phyloP scores from a whole-genome alignment of 768 basidiomycete genomes.

The Dioszegia aurantiaca region DNA sequence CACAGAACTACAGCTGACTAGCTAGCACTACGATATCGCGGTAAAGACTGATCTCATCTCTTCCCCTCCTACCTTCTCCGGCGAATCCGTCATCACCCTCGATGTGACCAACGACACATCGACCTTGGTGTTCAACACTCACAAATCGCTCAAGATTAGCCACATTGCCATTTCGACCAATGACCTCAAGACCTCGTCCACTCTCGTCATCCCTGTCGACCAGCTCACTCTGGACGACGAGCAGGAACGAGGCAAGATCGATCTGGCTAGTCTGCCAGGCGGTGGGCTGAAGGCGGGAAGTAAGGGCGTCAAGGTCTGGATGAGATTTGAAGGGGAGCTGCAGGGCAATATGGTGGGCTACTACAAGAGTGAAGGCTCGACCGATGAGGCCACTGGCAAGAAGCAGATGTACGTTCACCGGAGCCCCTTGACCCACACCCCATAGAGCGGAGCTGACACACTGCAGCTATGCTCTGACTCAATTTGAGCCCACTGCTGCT shows the following conservation, averaged over 20 bases:
- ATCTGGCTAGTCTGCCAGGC: conserved; percentile 63
- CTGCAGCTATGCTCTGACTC: conserved; percentile 65
- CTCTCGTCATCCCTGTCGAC: conserved; percentile 33
- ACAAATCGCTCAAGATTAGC: conserved; percentile 72
- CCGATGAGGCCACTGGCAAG: conserved; percentile 61
- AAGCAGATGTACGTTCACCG: conserved; percentile 59
- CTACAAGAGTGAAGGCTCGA: conserved; percentile 38
- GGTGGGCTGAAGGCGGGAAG: conserved; percentile 58
- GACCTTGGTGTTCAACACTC: conserved; percentile 68
- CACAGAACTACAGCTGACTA: conserved; percentile 6
- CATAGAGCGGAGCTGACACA: no score
- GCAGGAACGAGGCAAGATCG: conserved; percentile 65
- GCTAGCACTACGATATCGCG: conserved; percentile 51
- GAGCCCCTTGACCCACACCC: no score
- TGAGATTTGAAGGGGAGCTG: conserved; percentile 68
- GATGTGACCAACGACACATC: conserved; percentile 28
- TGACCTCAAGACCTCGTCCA: conserved; percentile 40
- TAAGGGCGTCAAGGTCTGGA: conserved; percentile 61
- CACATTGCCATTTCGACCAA: conserved; percentile 35
- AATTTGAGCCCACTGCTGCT: conserved; percentile 90
- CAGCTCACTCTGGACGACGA: conserved; percentile 60
- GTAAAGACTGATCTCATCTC: conserved; percentile 66
- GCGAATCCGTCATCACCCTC: conserved; percentile 52
- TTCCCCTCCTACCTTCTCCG: conserved; percentile 64
- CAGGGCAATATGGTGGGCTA: conserved; percentile 69